phyloP scores from a whole-genome alignment of 805 yeast genomes.

The Wickerhamomyces bisporus region DNA sequence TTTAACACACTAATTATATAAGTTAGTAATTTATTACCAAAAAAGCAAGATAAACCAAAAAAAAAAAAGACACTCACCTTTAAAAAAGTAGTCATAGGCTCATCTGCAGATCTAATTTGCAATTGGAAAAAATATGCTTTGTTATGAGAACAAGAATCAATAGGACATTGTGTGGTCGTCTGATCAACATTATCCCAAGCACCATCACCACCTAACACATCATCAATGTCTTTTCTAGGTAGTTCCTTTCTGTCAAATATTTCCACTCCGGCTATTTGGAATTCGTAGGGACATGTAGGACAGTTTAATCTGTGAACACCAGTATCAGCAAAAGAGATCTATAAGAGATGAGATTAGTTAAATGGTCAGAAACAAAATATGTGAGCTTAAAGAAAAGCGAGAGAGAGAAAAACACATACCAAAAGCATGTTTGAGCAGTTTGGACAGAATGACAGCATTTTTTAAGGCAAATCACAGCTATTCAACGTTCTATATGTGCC shows the following conservation, averaged over 20 bases:
- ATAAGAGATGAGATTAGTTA: slow-evolving; percentile 3
- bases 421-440: slow-evolving; percentile 88
- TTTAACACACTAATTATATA: slow-evolving; percentile 75
- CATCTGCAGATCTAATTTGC: slow-evolving; percentile 97
- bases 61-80: slow-evolving; percentile 33
- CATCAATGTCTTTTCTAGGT: slow-evolving; percentile 88
- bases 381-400: too few species aligned
- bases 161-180: slow-evolving; percentile 88
- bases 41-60: background rate
- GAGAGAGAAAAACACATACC: slow-evolving; percentile 32
- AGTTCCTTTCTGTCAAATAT: slow-evolving; percentile 81
- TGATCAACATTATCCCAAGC: slow-evolving; percentile 99
- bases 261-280: slow-evolving; percentile 77
- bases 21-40: too few species aligned
- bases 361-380: too few species aligned
- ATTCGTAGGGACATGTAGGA: slow-evolving; percentile 93
- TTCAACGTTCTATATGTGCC: too few species aligned
- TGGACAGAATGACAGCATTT: slow-evolving; percentile 93
- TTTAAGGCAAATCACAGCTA: background rate
- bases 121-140: slow-evolving; percentile 96
- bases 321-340: slow-evolving; percentile 54
- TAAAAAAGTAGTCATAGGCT: slow-evolving; percentile 98
- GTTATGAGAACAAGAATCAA: slow-evolving; percentile 76
- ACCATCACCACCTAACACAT: slow-evolving; percentile 93
- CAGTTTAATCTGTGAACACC: slow-evolving; percentile 72